Conservation (phyloP, 371 early-diverging fungal species). For the Mortierella polycephala region DNA sequence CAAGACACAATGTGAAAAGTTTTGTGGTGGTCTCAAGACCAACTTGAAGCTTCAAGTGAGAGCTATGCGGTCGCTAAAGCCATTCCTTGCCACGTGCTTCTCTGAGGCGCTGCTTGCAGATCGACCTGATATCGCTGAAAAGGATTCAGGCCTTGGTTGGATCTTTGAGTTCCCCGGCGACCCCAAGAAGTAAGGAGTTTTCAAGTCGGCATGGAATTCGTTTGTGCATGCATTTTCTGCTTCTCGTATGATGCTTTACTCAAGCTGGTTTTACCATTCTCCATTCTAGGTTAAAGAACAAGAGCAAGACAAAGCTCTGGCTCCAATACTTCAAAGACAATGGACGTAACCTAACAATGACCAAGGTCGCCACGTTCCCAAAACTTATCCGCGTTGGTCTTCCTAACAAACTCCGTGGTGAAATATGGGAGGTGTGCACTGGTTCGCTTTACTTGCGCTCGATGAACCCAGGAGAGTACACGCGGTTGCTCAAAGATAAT, state of each 20-base stretch:
- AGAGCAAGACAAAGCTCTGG: constrained; percentile 74
- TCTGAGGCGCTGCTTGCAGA: constrained; percentile 78
- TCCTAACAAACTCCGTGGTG: constrained; percentile 92
- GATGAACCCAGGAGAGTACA: constrained; percentile 85
- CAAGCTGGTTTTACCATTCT: neutral
- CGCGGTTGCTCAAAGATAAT: constrained; percentile 76
- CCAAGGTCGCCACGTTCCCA: constrained; percentile 85
- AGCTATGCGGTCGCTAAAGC: constrained; percentile 82
- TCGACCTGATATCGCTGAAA: constrained; percentile 60
- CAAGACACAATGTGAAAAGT: constrained; percentile 61
- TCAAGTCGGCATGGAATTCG: neutral
- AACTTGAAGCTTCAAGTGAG: constrained; percentile 70
- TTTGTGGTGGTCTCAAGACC: constrained; percentile 62
- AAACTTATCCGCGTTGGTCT: constrained; percentile 93
- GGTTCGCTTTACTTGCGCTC: constrained; percentile 92
- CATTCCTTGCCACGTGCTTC: constrained; percentile 82
- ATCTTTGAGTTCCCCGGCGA: constrained; percentile 90
- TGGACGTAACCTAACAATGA: constrained; percentile 91
- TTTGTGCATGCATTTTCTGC: neutral
- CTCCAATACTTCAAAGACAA: constrained; percentile 66
- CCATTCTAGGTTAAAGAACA: constrained; percentile 69
- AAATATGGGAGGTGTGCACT: constrained; percentile 95
- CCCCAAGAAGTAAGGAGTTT: constrained; percentile 60
- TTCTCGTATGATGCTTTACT: neutral
- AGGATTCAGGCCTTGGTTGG: constrained; percentile 80